Percentiles rank a stretch among this genome's conserved stretches.
Conservation (phyloP, 495 filamentous ascomycete genomes). For the Penicillium flavigenum region DNA sequence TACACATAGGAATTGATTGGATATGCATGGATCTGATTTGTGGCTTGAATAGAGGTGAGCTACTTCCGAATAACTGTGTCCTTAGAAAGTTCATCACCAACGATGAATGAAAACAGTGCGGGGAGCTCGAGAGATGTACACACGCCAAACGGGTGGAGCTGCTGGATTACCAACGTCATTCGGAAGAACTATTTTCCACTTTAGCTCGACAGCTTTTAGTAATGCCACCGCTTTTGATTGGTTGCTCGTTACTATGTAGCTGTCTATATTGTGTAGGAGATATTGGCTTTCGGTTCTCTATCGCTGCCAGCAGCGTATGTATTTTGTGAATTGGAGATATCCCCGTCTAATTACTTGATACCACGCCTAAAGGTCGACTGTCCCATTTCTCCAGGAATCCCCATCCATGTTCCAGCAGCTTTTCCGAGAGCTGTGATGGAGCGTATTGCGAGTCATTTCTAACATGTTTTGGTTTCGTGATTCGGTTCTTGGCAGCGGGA, state of each 20-base stretch:
- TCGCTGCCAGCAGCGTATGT: conserved; percentile 24
- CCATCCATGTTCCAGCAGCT: conserved; percentile 37
- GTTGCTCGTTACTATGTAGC: background rate
- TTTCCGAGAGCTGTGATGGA: conserved; percentile 15
- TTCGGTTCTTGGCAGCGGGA: background rate
- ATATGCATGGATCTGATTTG: conserved; percentile 76
- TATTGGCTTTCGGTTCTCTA: conserved; percentile 1
- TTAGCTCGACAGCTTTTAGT: conserved; percentile 10
- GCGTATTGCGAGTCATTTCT: conserved; percentile 1
- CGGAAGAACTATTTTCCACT: conserved; percentile 22
- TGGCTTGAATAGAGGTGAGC: conserved; percentile 4
- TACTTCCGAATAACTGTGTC: conserved; percentile 16
- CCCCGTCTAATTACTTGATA: conserved; percentile 12
- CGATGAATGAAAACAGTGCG: conserved; percentile 15
- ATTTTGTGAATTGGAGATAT: background rate
- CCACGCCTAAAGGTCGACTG: conserved; percentile 37
- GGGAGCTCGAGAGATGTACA: conserved; percentile 13
- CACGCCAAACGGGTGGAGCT: background rate
- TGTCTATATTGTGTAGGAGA: background rate
- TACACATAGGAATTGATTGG: conserved; percentile 98
- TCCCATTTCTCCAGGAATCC: conserved; percentile 35
- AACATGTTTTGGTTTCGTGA: conserved; percentile 2
- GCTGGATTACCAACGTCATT: conserved; percentile 28
- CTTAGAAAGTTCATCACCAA: conserved; percentile 36
- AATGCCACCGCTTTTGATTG: conserved; percentile 20